A percentile compares a stretch with the other conserved stretches of the same genome.
phyloP scores from a whole-genome alignment of 2,329 filamentous ascomycete species.

The Blastomyces gilchristii region DNA sequence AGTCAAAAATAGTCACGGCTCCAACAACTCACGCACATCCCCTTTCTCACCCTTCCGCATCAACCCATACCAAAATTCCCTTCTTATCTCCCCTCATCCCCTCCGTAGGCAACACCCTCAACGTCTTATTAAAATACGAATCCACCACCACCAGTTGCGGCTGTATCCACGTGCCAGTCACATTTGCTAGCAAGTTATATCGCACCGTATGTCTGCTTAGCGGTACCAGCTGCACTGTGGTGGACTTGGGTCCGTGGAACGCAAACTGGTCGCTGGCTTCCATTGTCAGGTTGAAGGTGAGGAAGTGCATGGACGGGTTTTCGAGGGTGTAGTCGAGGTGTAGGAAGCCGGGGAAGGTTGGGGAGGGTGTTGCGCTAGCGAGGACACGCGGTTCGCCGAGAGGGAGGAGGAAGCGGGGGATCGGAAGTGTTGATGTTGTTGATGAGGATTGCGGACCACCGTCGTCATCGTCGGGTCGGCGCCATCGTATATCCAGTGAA shows the following conservation, averaged over 20 bases:
- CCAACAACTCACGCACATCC: not conserved
- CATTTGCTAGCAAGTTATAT: conserved; percentile 62
- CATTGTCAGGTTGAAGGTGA: conserved; percentile 87
- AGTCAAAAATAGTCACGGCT: conserved; percentile 15
- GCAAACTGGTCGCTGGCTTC: conserved; percentile 87
- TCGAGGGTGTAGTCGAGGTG: conserved; percentile 64
- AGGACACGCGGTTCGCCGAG: conserved; percentile 81
- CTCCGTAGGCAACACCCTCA: conserved; percentile 70
- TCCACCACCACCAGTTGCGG: conserved; percentile 71
- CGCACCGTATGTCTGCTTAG: conserved; percentile 63
- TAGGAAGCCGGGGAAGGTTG: conserved; percentile 26
- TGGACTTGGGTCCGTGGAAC: conserved; percentile 79
- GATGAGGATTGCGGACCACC: conserved; percentile 9
- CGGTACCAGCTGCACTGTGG: conserved; percentile 69
- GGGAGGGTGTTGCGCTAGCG: conserved; percentile 35
- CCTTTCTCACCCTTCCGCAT: conserved; percentile 13
- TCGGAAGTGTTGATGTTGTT: conserved; percentile 54
- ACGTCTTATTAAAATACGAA: conserved; percentile 83
- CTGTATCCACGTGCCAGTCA: conserved; percentile 54
- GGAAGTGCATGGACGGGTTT: conserved; percentile 87
- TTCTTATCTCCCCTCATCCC: conserved; percentile 51
- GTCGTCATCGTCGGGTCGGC: conserved; percentile 40
- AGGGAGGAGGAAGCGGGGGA: conserved; percentile 71
- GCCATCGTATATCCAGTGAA: conserved; percentile 67
- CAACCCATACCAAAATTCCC: conserved; percentile 37